Base-by-base conservation (phyloP, 2,329 filamentous ascomycete genomes). In the Fusarium pseudoanthophilum region DNA sequence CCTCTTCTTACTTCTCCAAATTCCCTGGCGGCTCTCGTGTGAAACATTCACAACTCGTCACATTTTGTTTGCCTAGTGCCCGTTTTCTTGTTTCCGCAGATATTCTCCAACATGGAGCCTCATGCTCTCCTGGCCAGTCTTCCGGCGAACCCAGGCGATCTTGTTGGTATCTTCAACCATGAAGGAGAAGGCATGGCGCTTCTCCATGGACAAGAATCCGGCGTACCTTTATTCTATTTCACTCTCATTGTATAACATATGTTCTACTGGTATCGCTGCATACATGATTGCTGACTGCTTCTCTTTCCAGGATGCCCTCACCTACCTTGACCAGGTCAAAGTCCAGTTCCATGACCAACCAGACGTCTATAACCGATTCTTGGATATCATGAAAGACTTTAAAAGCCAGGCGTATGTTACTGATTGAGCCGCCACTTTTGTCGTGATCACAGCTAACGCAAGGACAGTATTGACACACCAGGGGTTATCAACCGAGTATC, bases 311-410 rank as follows among this genome's bases (percentile, higher is more conserved):
- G 86, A 90, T 79, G 96, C 96, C 37, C 88, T 99, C 49, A 98
- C 95, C 78, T 99, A 99, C 80, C 89, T 99, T 30, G 96, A 99
- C 80, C 96, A 98, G 82, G 96, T 99, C 73, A 99, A 99, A 83
- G 95, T 98, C 34, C 95, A 97, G 79, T 99, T 99, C 77, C 93
- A 95, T 69, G 95, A 98, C 72, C 95, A 98, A 75, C 95, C 96
- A 8, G 95, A 98, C 82, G 96, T 99, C 1, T 99, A 99, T 79
- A 98, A 98, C 79, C 89, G 93, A 42, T 98, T 99, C 78, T 85
- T 99, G 51, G 96, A 99, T 77, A 99, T 99, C 55, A 99, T 99
- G 96, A 99, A 99, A 80, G 96, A 99, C 78, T 99, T 99, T 82
- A 99, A 99, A 84, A 97, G 95, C 78, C 95, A 97, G 84, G 95